Evolutionary conservation across 2,329 filamentous ascomycete genomes (phyloP).

Genomic region (Stylonectria norvegica): DNA sequence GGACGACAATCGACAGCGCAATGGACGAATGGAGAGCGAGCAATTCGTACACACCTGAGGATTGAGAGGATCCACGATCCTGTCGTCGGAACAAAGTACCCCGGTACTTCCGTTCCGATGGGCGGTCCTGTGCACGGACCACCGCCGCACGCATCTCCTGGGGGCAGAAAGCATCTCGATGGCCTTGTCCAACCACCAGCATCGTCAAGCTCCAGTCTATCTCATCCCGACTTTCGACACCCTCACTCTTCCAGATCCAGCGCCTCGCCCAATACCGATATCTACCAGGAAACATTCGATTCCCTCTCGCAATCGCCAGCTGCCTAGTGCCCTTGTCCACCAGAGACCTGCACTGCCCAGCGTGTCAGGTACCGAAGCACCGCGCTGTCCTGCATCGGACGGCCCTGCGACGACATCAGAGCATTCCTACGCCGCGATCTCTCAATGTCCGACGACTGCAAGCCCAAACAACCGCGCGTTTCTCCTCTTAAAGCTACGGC

Average conservation of each 20-base stretch:
- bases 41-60: conserved; percentile 24
- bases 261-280: no score
- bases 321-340: no score
- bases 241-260: no score
- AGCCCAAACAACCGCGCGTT: no score
- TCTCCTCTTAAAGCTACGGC: no score
- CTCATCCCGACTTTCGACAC: no score
- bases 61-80: conserved; percentile 1
- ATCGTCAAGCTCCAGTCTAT: not conserved
- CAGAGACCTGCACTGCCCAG: no score
- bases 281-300: no score
- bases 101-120: conserved; percentile 23
- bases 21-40: conserved; percentile 30
- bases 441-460: not conserved
- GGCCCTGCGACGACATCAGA: not conserved
- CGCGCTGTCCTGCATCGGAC: not conserved
- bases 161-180: conserved; percentile 1
- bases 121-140: conserved; percentile 17
- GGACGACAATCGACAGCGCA: conserved; percentile 21
- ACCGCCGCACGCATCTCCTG: not conserved
- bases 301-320: no score
- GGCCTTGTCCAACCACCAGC: conserved; percentile 5
- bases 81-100: conserved; percentile 22
- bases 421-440: no score
- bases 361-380: not conserved